Evolutionary conservation across 768 basidiomycete genomes (phyloP), one percentile per base, ranked within the genome.

Genomic region (Lentinula lateritia): DNA sequence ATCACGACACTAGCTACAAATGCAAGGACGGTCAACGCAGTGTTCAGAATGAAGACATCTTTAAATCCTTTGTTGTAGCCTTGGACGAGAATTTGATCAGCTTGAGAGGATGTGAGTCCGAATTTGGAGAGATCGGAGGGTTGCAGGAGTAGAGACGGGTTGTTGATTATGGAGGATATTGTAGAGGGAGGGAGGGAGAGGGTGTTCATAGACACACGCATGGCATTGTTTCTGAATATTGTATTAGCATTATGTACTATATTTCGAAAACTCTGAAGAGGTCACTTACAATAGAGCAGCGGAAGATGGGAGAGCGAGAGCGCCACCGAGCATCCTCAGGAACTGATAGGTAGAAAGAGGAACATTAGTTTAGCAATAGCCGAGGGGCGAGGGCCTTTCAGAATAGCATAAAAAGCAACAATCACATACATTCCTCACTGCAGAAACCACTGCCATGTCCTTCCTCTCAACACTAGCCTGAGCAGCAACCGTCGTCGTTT

Each of bases 401-500:
- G 20, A 39, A 15, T 12, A 28, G 38, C 90, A 38, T 55, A n/a
- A 45, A 18, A 45, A 15, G 18, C 4, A 55, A 54, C 6, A 52
- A 28, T 28, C 0, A 28, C 50, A 10, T 16, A 60, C 18, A 12
- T 55, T 62, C 15, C 66, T 16, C 56, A 38, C 58, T 3, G 45
- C 43, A 0, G 89, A 91, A 0, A 90, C 88, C 5, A 89, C 86
- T 1, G 87, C 86, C 88, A 92, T 90, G 62, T 92, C 89, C 41
- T 76, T 77, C 39, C 89, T 74, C 0, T 82, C 72, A 0, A 92
- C 90, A 35, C 87, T 86, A 0, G 89, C 88, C 68, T 92, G 90
- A 8, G 83, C 86, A 0, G 87, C 87, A 3, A 89, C 83, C 0
- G 87, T 89, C 0, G 86, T 88, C 0, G 86, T 88, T 68, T 83